These are phyloP conservation scores for Nannochloropsis oceanica DNA, from an alignment of 108 stramenopile genomes.

Conservation along the genomic window DNA sequence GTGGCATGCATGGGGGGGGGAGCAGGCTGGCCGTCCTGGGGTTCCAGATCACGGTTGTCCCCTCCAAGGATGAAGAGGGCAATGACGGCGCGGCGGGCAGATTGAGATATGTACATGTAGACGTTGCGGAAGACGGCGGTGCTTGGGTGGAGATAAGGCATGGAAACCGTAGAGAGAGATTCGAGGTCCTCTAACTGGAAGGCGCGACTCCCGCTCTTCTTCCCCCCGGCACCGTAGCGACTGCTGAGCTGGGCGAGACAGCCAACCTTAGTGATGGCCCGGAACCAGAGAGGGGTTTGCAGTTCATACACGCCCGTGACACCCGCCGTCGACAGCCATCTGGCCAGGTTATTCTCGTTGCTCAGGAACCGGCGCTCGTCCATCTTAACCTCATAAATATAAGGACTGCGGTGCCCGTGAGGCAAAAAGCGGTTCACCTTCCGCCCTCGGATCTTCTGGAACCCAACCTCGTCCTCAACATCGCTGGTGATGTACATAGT, in stretches of 20 bases:
- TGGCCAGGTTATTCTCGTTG: slow-evolving; percentile 27
- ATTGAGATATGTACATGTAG: slow-evolving; percentile 46
- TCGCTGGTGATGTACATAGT: not conserved
- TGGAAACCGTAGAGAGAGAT: not conserved
- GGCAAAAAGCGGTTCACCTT: slow-evolving; percentile 53
- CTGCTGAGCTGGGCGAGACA: not conserved
- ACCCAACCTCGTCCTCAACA: slow-evolving; percentile 8
- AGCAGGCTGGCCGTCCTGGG: not conserved
- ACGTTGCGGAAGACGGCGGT: slow-evolving; percentile 45
- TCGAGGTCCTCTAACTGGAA: slow-evolving; percentile 24
- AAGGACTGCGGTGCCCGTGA: slow-evolving; percentile 40
- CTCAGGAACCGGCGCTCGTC: slow-evolving; percentile 49
- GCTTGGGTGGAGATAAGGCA: slow-evolving; percentile 20
- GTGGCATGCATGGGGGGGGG: not conserved
- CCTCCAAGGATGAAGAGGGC: slow-evolving; percentile 18
- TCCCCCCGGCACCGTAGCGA: not conserved
- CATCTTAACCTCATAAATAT: slow-evolving; percentile 75
- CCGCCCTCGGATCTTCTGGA: slow-evolving; percentile 15
- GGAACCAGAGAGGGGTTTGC: slow-evolving; percentile 56
- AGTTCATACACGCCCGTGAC: slow-evolving; percentile 72
- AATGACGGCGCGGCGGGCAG: slow-evolving; percentile 5
- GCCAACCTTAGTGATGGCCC: slow-evolving; percentile 46
- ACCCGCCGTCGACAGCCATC: slow-evolving; percentile 1
- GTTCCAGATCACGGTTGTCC: not conserved
- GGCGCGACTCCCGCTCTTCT: slow-evolving; percentile 1